Evolutionary conservation across 768 basidiomycete species (phyloP), one percentile per base, ranked within the genome.

Genomic region (Xerocomellus chrysenteron): DNA sequence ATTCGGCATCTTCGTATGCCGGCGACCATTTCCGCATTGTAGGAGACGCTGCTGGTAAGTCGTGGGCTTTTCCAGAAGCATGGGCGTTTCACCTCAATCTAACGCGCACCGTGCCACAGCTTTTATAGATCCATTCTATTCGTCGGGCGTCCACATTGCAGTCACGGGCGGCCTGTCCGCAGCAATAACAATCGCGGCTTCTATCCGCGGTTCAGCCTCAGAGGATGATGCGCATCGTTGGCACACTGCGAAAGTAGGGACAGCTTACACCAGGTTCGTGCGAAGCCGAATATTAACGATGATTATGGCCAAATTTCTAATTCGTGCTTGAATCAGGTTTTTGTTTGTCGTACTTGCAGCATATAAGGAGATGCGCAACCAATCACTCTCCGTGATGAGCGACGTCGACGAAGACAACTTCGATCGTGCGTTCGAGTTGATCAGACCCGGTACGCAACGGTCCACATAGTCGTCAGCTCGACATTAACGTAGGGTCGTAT

Each of bases 1-100:
- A 85, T 65, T 83, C 83, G 21, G 80, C 83, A 14, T 66, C 78
- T 28, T 72, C 71, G 0, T 84, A 85, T 62, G 79, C 80, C 11
- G 83, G 82, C 0, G 68, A 70, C 32, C 72, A 77, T 26, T 86
- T 78, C 62, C 74, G 85, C 36, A 80, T 86, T 43, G 65, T 81
- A 26, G 84, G 84, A 17, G 84, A 86, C 66, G 83, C 84, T 3
- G 59, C 44, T 37, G 57, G 54, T 58, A n/a, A 13, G 35, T 36
- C 35, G 6, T 36, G 1, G 11, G 11, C 32, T 32, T 32, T 32
- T 32, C 10, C 32, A 36, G 14, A 14, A 16, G 14, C 7, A 36
- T 12, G 35, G 35, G 35, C 14, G 6, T 16, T 16, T 16, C 14
- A 36, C 14, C 33, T 13, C 35, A 36, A 36, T 6, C 35, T 36